Percentiles rank a stretch among this genome's conserved stretches.
These are phyloP conservation scores for Chamaenerion angustifolium DNA, from an alignment of 345 rosid species.

Conservation along the genomic window DNA sequence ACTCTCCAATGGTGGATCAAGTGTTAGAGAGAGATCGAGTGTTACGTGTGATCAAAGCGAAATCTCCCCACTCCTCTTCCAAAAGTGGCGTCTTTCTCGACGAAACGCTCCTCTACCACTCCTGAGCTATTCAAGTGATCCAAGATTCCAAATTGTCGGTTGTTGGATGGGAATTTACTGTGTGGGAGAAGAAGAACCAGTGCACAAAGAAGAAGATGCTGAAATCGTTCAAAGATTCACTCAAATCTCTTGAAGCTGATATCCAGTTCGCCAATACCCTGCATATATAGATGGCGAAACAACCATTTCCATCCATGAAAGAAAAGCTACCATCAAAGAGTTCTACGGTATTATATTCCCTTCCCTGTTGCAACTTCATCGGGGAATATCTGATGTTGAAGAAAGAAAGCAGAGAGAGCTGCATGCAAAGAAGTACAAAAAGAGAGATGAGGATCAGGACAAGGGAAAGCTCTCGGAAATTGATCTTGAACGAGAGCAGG, in stretches of 20 bases:
- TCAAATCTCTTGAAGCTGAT: slow-evolving; percentile 97
- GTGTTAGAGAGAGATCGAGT: slow-evolving; percentile 2
- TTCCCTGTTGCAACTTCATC: slow-evolving; percentile 62
- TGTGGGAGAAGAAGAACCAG: slow-evolving; percentile 5
- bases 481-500: slow-evolving; percentile 80
- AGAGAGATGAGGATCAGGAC: slow-evolving; percentile 26
- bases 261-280: slow-evolving; percentile 92
- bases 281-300: slow-evolving; percentile 91
- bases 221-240: slow-evolving; percentile 90
- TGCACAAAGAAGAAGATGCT: slow-evolving; percentile 29
- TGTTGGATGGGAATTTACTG: slow-evolving; percentile 15
- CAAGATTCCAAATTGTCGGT: background rate
- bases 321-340: slow-evolving; percentile 73
- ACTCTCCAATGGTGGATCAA: too few species aligned
- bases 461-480: slow-evolving; percentile 62
- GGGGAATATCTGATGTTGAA: slow-evolving; percentile 63
- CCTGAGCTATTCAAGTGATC: slow-evolving; percentile 7
- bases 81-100: too few species aligned
- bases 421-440: slow-evolving; percentile 42
- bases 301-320: slow-evolving; percentile 70
- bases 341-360: slow-evolving; percentile 92
- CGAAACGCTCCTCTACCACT: background rate
- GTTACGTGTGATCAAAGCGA: slow-evolving; percentile 82
- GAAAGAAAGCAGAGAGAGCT: slow-evolving; percentile 67
- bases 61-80: slow-evolving; percentile 11